These are phyloP conservation scores for Veloboletus limbatus DNA, from an alignment of 1,284 basidiomycete genomes.

Conservation along the genomic window DNA sequence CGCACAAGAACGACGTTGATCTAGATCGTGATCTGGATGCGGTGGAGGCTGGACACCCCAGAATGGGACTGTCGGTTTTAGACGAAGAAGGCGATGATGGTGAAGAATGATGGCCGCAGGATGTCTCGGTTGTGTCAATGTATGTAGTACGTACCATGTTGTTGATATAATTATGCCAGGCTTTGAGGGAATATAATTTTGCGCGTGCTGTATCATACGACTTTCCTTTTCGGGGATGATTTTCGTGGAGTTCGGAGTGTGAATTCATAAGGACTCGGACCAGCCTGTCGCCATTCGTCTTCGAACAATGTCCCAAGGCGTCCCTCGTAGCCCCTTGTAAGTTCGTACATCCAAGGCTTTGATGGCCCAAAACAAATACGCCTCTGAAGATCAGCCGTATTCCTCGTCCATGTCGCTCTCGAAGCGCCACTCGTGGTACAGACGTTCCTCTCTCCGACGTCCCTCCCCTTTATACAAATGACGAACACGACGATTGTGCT, in stretches of 20 bases:
- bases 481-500: constrained; percentile 77
- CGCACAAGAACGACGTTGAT: constrained; percentile 37
- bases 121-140: no score
- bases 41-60: constrained; percentile 30
- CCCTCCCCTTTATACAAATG: constrained; percentile 70
- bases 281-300: no score
- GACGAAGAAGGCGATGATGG: constrained; percentile 33
- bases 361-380: no score
- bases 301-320: constrained; percentile 28
- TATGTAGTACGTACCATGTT: constrained; percentile 21
- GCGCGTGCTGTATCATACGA: no score
- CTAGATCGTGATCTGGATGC: constrained; percentile 43
- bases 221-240: constrained; percentile 23
- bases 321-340: constrained; percentile 37
- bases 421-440: constrained; percentile 75
- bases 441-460: constrained; percentile 61
- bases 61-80: constrained; percentile 19
- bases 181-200: no score
- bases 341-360: no score
- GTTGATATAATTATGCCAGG: no score
- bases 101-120: constrained; percentile 30
- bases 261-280: constrained; percentile 16
- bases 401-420: constrained; percentile 73
- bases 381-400: constrained; percentile 56
- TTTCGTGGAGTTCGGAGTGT: constrained; percentile 26